Evolutionary conservation across 768 basidiomycete species (phyloP).

Genomic region (Tephrocybe sp.): DNA sequence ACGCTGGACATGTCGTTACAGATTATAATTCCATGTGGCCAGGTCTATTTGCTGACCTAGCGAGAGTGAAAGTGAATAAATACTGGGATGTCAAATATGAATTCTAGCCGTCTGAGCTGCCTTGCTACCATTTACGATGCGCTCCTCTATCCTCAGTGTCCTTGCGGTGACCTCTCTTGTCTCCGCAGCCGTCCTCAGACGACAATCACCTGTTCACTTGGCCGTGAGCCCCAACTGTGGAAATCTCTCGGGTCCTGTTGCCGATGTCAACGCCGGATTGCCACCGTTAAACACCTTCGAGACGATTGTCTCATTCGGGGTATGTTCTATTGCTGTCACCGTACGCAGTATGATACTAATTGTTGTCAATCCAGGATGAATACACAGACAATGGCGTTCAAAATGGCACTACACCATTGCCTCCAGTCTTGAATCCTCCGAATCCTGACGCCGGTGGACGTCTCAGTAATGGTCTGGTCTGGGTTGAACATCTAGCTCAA

Average conservation of each 20-base stretch:
- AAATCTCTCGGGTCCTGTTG: constrained; percentile 31
- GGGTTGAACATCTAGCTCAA: constrained; percentile 48
- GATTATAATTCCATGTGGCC: not conserved
- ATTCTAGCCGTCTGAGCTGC: not conserved
- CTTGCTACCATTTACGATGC: constrained; percentile 9
- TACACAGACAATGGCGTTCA: constrained; percentile 38
- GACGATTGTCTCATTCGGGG: constrained; percentile 55
- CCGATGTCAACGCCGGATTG: constrained; percentile 49
- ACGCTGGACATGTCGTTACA: not conserved
- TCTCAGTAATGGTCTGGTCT: constrained; percentile 49
- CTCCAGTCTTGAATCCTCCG: constrained; percentile 41
- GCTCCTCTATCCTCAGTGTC: constrained; percentile 12
- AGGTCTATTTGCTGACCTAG: not conserved
- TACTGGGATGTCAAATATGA: not conserved
- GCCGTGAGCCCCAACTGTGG: constrained; percentile 50
- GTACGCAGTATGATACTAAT: not conserved
- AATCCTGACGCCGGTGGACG: constrained; percentile 49
- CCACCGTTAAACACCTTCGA: constrained; percentile 31
- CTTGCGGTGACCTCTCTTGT: constrained; percentile 20
- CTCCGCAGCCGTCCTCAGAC: constrained; percentile 19
- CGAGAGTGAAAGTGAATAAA: constrained; percentile 14
- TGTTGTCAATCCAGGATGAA: constrained; percentile 27
- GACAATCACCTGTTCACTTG: constrained; percentile 25
- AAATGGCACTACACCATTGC: constrained; percentile 41
- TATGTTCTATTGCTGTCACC: constrained; percentile 19